Percentiles rank a stretch among this genome's conserved stretches.
Evolutionary conservation across 257 asterid species (phyloP).

Genomic region (Perilla frutescens): DNA sequence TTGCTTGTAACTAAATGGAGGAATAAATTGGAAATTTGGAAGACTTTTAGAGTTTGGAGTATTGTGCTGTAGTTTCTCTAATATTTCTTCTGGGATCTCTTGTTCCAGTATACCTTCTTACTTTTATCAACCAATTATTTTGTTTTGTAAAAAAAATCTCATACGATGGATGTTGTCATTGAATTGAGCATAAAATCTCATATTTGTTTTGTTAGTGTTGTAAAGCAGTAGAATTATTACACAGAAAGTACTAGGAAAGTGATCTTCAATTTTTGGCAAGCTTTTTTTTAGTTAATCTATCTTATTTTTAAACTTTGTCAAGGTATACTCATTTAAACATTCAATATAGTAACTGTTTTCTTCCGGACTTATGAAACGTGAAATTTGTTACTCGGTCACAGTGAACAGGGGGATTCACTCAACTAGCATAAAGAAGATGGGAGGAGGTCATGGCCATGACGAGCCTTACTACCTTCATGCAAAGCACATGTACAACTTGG

Average conservation of each 20-base stretch:
- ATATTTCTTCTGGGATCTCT: background rate
- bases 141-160: background rate
- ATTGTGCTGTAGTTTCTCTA: background rate
- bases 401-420: slow-evolving; percentile 76
- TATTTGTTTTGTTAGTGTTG: background rate
- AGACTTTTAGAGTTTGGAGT: background rate
- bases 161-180: background rate
- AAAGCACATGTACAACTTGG: slow-evolving; percentile 94
- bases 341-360: background rate
- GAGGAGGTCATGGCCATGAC: slow-evolving; percentile 87
- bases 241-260: background rate
- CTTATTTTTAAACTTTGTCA: background rate
- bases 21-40: background rate
- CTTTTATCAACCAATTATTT: background rate
- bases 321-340: background rate
- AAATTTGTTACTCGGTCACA: slow-evolving; percentile 33
- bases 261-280: background rate
- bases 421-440: slow-evolving; percentile 70
- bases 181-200: background rate
- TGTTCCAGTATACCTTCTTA: background rate
- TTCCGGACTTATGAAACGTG: slow-evolving; percentile 14
- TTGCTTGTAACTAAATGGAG: background rate
- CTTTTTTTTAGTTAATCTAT: background rate
- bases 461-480: slow-evolving; percentile 88
- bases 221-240: background rate